Percentiles rank a stretch among this genome's conserved stretches.
These are phyloP conservation scores for Crucihimalaya himalaica DNA, from an alignment of 345 rosid species.

Conservation along the genomic window DNA sequence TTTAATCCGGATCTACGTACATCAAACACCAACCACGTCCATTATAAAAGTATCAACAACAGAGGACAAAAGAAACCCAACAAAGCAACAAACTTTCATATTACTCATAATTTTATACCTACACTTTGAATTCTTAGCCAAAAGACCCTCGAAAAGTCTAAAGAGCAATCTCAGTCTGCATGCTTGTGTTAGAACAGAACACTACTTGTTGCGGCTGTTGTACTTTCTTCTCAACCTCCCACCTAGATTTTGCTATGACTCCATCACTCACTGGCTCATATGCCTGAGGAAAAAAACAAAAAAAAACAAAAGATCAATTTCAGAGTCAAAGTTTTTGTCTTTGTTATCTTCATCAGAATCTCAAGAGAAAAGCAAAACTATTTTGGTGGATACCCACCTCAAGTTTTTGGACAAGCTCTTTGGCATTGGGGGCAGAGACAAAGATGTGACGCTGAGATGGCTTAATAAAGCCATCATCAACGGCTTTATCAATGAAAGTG, in stretches of 20 bases:
- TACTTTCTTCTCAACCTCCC: conserved; percentile 68
- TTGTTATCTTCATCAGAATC: conserved; percentile 25
- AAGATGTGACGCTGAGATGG: conserved; percentile 86
- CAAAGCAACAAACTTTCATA: not conserved
- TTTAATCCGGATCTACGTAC: not conserved
- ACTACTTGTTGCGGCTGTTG: conserved; percentile 36
- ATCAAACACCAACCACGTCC: not conserved
- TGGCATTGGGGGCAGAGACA: conserved; percentile 92
- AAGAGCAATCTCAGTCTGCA: conserved; percentile 63
- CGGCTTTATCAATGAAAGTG: conserved; percentile 91
- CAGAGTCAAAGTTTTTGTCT: conserved; percentile 1
- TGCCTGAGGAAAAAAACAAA: conserved; percentile 49
- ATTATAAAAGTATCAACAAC: not conserved
- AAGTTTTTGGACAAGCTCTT: conserved; percentile 85
- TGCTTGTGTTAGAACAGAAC: conserved; percentile 43
- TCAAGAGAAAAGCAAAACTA: conserved; percentile 3
- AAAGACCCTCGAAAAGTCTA: conserved; percentile 29
- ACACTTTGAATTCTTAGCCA: not conserved
- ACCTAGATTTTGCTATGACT: conserved; percentile 67
- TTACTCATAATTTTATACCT: conserved; percentile 5
- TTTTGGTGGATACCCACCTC: conserved; percentile 61
- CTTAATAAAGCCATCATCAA: conserved; percentile 91
- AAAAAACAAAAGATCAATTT: not conserved
- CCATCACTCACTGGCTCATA: conserved; percentile 88
- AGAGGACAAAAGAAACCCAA: not conserved